These are phyloP conservation scores for Starmerella tilneyi DNA, from an alignment of 805 yeast genomes.

Conservation along the genomic window DNA sequence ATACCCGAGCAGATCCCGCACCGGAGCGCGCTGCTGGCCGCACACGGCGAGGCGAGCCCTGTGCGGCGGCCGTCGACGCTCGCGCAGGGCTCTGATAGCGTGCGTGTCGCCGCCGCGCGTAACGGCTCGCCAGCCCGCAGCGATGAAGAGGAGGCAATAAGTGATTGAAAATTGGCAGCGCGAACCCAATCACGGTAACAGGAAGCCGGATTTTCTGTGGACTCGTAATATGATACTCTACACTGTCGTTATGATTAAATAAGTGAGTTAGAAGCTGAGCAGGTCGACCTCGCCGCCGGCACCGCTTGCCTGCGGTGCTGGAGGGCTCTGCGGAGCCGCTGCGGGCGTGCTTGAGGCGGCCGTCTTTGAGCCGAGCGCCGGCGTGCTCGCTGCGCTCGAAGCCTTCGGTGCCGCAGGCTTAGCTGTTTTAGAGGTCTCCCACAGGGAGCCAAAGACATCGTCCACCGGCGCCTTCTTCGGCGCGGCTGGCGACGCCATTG, in stretches of 20 bases:
- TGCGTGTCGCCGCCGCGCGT: conserved; percentile 16
- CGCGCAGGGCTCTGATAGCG: conserved; percentile 18
- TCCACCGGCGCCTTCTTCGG: conserved; percentile 22
- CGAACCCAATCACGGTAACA: no score
- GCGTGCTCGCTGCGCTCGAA: no score
- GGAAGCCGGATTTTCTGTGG: neutral
- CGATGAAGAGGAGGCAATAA: conserved; percentile 6
- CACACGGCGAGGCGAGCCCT: conserved; percentile 21
- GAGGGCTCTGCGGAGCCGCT: neutral
- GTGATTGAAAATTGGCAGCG: neutral
- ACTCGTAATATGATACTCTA: neutral
- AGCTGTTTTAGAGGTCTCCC: conserved; percentile 28
- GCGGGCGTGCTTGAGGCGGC: neutral
- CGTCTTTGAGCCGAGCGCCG: no score
- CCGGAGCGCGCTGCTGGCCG: conserved; percentile 21
- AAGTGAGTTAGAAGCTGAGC: conserved; percentile 14
- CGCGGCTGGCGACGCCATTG: no score
- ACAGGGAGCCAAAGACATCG: conserved; percentile 36
- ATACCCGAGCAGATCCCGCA: conserved; percentile 27
- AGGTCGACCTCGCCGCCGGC: conserved; percentile 12
- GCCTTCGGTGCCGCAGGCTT: no score
- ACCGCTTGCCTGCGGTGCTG: neutral
- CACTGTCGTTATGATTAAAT: conserved; percentile 2
- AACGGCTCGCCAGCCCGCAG: neutral
- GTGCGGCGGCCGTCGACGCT: conserved; percentile 25